Base-by-base conservation (phyloP, 192 early-diverging fungal genomes). In the Hyaloraphidium curvatum region DNA sequence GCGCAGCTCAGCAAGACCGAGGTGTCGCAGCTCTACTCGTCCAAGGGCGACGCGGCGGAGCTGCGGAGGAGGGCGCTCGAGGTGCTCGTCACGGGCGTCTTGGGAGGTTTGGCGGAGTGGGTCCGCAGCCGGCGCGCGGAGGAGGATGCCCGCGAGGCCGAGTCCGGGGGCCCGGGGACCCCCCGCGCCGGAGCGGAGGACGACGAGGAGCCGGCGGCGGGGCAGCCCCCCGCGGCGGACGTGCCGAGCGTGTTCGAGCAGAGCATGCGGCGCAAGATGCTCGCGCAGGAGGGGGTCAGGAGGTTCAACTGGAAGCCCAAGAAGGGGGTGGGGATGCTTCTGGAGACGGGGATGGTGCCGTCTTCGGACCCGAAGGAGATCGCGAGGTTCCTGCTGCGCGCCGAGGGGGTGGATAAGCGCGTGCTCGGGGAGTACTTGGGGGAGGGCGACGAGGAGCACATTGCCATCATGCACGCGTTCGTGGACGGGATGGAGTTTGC, bases 401-500 rank as follows among this genome's bases (percentile, higher is more conserved):
- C 80, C 0, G 85, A 89, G 51, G 87, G 86, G 14, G 62, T 91
- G 21, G 83, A 84, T 62, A 95, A 95, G 66, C 65, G 79, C 27
- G 74, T 81, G 63, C 74, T 95, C 63, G 91, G 91, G 51, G 91
- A 95, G 66, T 95, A 82, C 56, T 67, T 95, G 28, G 91, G 91
- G 28, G 87, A 95, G 60, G 87, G 87, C 48, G 89, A 95, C 27
- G 67, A 79, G 19, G 82, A 89, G 55, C 89, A 91, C 71, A 84
- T 95, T 56, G 73, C 81, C 4, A 86, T 89, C 39, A 95, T 95
- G 91, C 91, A 95, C 54, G 84, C 88, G n/a, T 90, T 92, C 72
- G 85, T 95, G 2, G 91, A 95, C 59, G 70, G 74, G 54, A 82
- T 95, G 77, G 77, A 83, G 31, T 92, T 95, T 56, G 55, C 60